Percentiles rank a stretch among this genome's conserved stretches.
Conservation (phyloP, 805 yeast genomes). For the Millerago galiae region DNA sequence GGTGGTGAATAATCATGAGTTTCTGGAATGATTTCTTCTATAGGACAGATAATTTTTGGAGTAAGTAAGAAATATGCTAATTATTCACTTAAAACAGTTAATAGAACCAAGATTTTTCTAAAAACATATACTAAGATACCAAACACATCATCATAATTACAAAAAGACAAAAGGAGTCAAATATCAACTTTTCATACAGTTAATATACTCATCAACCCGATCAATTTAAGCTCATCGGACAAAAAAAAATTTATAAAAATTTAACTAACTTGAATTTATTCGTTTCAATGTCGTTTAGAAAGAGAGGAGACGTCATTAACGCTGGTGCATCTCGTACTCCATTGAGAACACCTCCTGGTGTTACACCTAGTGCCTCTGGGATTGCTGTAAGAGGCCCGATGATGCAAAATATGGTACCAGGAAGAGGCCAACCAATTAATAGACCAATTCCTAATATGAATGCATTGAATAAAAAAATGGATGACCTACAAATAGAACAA, state of each 20-base stretch:
- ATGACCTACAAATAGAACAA: slow-evolving; percentile 10
- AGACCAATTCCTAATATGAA: not conserved
- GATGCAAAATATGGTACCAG: slow-evolving; percentile 5
- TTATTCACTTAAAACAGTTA: no score
- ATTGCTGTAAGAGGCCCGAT: slow-evolving; percentile 17
- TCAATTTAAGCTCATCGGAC: no score
- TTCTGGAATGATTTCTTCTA: no score
- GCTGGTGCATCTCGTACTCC: slow-evolving; percentile 13
- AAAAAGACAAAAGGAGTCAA: no score
- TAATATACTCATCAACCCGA: no score
- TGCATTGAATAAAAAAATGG: slow-evolving; percentile 4
- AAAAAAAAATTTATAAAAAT: not conserved
- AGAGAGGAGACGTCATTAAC: slow-evolving; percentile 44
- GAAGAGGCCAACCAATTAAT: slow-evolving; percentile 6
- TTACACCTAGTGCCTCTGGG: not conserved
- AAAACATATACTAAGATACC: no score
- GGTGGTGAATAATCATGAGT: no score
- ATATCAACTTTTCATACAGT: no score
- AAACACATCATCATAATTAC: no score
- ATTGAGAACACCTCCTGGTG: not conserved
- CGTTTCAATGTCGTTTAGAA: slow-evolving; percentile 48
- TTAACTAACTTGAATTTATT: not conserved
- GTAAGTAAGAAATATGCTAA: no score
- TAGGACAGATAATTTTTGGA: no score
- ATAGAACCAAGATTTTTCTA: no score